These are phyloP conservation scores for Blastocystis hominis DNA, from an alignment of 352 stramenopile species.

Conservation along the genomic window DNA sequence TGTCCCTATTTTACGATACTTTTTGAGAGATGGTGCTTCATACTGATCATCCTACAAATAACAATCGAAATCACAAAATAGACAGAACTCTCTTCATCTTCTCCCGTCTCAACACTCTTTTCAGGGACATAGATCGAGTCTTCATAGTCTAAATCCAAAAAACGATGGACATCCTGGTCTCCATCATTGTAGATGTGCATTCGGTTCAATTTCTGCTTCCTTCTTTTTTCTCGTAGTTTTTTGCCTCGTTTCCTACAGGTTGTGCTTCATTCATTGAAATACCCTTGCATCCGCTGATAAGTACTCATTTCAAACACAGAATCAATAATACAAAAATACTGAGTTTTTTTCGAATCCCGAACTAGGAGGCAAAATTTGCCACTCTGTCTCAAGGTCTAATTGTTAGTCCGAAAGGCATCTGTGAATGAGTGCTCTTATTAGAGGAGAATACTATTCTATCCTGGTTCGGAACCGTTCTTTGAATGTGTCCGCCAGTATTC, in stretches of 20 bases:
- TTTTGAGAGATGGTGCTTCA: background rate
- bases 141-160: slow-evolving; percentile 33
- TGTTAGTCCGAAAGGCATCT: background rate
- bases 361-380: background rate
- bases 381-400: background rate
- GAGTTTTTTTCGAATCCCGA: background rate
- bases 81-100: background rate
- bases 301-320: background rate
- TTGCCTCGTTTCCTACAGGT: slow-evolving; percentile 22
- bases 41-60: slow-evolving; percentile 19
- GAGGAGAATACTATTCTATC: background rate
- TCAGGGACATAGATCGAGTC: slow-evolving; percentile 41
- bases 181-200: background rate
- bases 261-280: background rate
- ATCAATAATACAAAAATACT: background rate
- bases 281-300: slow-evolving; percentile 30
- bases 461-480: background rate
- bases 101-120: background rate
- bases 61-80: background rate
- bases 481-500: background rate
- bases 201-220: background rate
- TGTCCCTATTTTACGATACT: background rate
- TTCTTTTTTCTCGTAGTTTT: background rate
- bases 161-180: background rate
- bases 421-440: background rate